phyloP scores from a whole-genome alignment of 176 grass and related monocot species.

The Aegilops speltoides region DNA sequence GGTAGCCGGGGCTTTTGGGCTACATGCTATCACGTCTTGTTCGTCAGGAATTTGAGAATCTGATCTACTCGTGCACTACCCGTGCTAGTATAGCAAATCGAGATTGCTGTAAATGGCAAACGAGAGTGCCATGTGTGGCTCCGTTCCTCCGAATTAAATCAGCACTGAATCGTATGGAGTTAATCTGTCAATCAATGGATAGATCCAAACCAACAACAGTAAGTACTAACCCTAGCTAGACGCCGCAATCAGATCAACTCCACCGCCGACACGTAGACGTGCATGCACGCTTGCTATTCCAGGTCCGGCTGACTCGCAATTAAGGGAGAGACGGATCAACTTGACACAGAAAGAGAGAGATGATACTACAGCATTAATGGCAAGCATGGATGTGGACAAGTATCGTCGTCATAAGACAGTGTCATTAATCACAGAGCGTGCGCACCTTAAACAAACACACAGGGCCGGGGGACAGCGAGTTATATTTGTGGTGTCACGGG shows the following conservation, averaged over 20 bases:
- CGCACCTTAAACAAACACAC: not conserved
- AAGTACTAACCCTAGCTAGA: not conserved
- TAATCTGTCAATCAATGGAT: not conserved
- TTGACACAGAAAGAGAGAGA: not conserved
- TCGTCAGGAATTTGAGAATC: no score
- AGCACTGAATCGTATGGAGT: slow-evolving; percentile 17
- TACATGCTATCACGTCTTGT: no score
- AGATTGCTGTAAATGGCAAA: not conserved
- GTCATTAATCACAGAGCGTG: slow-evolving; percentile 39
- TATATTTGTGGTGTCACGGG: not conserved
- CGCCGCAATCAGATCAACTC: not conserved
- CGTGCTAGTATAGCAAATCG: no score
- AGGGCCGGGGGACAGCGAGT: not conserved
- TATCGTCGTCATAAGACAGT: not conserved
- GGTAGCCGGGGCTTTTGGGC: no score
- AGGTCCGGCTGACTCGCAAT: not conserved
- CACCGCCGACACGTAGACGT: slow-evolving; percentile 28
- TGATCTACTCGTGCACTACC: no score
- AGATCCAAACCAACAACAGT: not conserved
- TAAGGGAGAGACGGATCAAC: not conserved
- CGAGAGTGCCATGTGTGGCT: not conserved
- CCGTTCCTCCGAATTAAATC: slow-evolving; percentile 13
- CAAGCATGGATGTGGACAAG: not conserved
- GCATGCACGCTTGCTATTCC: slow-evolving; percentile 18
- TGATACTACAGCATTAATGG: slow-evolving; percentile 35